Percentiles rank a stretch among this genome's conserved stretches.
Evolutionary conservation across 2,329 filamentous ascomycete species (phyloP).

Genomic region (Trichoderma hamatum): DNA sequence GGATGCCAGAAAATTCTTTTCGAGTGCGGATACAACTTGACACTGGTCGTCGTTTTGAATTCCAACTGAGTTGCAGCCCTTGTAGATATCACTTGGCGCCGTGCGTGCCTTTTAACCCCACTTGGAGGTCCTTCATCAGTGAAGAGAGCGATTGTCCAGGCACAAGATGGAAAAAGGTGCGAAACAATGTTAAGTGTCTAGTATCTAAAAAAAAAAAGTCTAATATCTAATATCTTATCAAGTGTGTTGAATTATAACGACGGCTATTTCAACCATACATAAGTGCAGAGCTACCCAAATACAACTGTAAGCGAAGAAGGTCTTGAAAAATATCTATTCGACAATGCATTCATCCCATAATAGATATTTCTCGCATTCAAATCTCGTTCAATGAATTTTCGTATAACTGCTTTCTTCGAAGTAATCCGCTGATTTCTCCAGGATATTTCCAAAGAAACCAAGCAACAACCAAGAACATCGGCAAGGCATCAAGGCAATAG

Average conservation of each 20-base stretch:
- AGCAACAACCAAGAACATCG: conserved; percentile 4
- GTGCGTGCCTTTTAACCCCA: too few species aligned
- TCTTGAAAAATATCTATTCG: not conserved
- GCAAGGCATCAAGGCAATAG: conserved; percentile 3
- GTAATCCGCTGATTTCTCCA: not conserved
- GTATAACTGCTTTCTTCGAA: not conserved
- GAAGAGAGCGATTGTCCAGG: too few species aligned
- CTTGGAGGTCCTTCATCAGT: too few species aligned
- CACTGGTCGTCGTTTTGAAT: too few species aligned
- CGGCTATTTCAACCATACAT: not conserved
- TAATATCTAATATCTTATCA: not conserved
- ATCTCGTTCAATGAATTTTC: not conserved
- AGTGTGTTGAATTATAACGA: not conserved
- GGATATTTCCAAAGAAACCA: conserved; percentile 6
- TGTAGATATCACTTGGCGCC: too few species aligned
- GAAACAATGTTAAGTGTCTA: too few species aligned
- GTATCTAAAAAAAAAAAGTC: too few species aligned
- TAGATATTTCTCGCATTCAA: not conserved
- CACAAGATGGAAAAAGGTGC: too few species aligned
- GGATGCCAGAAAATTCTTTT: too few species aligned
- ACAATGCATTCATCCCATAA: not conserved
- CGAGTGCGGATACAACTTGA: too few species aligned
- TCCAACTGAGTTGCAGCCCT: too few species aligned
- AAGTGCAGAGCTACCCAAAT: not conserved
- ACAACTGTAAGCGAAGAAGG: not conserved